Evolutionary conservation across 2,329 filamentous ascomycete species (phyloP), one percentile per base, ranked within the genome.

Genomic region (Hymenoscyphus infarciens): DNA sequence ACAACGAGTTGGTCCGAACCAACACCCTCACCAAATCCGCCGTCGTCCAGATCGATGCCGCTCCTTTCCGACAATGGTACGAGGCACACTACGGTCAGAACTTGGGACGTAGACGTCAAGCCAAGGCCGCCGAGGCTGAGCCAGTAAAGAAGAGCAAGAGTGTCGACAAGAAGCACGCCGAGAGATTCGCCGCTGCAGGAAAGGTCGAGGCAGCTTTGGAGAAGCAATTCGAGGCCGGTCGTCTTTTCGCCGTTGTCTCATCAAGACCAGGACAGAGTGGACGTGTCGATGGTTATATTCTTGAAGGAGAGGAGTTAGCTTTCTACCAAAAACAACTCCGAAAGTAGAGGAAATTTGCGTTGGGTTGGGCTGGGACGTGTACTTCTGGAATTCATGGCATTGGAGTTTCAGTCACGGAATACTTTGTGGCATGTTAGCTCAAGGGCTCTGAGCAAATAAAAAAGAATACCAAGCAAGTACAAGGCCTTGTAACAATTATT

Each of bases 1-100:
- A 99, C 93, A 99, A 99, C 92, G 95, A 99, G 85, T 88, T 99
- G 75, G 93, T 99, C 86, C 95, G 95, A 79, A 99, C 95, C 82
- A 99, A 99, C 90, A 98, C 95, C 84, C 87, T 99, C 80, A 99
- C 95, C 87, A 96, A 93, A 85, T 92, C 92, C 78, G 95, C 95
- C 83, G 91, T 99, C 77, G 91, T 99, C 80, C 95, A 99, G 87
- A 85, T 99, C 82, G 95, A 99, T 82, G 95, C 96, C 75, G 92
- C 95, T 70, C 95, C 95, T 74, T 99, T 99, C 91, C 87, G 95
- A 80, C 94, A 98, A 85, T 99, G 95, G 95, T 99, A 96, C 84
- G 95, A 99, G 88, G 92, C 95, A 74, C 95, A 99, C 90, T 99
- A 99, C 87, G 95, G 95, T 78, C 86, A 91, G 81, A 75, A 84